Conservation (phyloP, 2,329 filamentous ascomycete genomes). For the Colletotrichum horii region DNA sequence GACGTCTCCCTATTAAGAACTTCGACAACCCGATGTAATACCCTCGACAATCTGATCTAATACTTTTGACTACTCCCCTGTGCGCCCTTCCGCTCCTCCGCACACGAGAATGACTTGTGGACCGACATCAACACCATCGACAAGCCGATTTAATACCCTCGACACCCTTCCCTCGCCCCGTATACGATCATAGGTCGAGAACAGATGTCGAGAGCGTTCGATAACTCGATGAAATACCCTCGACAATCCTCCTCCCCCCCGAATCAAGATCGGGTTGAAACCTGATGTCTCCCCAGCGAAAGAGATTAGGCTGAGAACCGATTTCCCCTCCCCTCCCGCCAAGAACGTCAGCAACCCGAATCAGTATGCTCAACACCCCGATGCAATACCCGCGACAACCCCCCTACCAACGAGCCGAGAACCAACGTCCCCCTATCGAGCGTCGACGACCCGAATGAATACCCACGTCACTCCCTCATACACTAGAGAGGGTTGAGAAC, state of each 20-base stretch:
- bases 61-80: too few relatives aligned
- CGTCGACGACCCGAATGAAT: background rate
- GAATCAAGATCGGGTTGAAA: too few relatives aligned
- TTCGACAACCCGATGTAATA: too few relatives aligned
- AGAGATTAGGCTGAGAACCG: too few relatives aligned
- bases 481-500: background rate
- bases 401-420: background rate
- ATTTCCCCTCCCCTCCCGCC: background rate
- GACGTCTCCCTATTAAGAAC: too few relatives aligned
- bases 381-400: background rate
- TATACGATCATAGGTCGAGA: too few relatives aligned
- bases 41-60: too few relatives aligned
- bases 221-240: background rate
- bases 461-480: background rate
- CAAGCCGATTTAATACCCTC: background rate
- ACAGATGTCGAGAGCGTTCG: too few relatives aligned
- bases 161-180: background rate
- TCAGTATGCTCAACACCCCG: background rate
- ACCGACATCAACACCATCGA: background rate
- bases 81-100: too few relatives aligned
- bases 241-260: background rate
- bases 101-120: too few relatives aligned
- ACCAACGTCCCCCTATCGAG: background rate
- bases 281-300: too few relatives aligned
- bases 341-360: background rate